A percentile compares a stretch with the other conserved stretches of the same genome.
Evolutionary conservation across 208 protist species (phyloP).

Genomic region (Acanthamoeba triangularis): DNA sequence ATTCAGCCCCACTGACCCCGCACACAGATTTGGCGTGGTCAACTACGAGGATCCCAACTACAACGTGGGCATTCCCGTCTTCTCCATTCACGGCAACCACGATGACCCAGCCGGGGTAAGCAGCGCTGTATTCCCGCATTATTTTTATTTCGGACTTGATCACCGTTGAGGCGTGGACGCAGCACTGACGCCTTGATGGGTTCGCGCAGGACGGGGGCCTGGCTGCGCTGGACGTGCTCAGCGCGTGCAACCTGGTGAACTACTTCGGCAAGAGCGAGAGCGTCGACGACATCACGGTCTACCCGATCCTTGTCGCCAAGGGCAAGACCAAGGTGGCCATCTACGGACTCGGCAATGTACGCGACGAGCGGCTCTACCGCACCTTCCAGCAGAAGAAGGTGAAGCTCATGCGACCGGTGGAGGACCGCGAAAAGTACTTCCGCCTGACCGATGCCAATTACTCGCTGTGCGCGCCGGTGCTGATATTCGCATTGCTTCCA

Average conservation of each 20-base stretch:
- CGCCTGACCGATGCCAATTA: neutral
- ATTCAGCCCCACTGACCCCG: slow-evolving; percentile 63
- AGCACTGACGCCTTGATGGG: neutral
- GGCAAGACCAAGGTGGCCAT: slow-evolving; percentile 92
- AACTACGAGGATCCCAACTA: slow-evolving; percentile 98
- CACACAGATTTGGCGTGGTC: slow-evolving; percentile 81
- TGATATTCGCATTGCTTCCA: neutral
- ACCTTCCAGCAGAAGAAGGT: slow-evolving; percentile 94
- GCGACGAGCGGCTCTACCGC: slow-evolving; percentile 98
- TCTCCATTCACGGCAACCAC: slow-evolving; percentile 99
- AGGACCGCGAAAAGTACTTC: slow-evolving; percentile 23
- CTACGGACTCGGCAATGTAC: slow-evolving; percentile 99
- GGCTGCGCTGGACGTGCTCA: slow-evolving; percentile 97
- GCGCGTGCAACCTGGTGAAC: slow-evolving; percentile 97
- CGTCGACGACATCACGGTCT: slow-evolving; percentile 96
- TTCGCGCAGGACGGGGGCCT: slow-evolving; percentile 87
- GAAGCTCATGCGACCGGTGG: slow-evolving; percentile 75
- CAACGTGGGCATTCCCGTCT: slow-evolving; percentile 98
- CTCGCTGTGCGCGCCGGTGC: neutral
- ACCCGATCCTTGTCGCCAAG: slow-evolving; percentile 96
- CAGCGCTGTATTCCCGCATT: neutral
- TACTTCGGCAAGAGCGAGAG: slow-evolving; percentile 98
- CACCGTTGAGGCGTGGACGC: too few species aligned
- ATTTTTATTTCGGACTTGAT: too few species aligned
- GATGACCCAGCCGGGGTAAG: slow-evolving; percentile 98